A percentile compares a stretch with the other conserved stretches of the same genome.
Conservation (phyloP, 1,284 basidiomycete genomes). For the Schizophyllum commune region DNA sequence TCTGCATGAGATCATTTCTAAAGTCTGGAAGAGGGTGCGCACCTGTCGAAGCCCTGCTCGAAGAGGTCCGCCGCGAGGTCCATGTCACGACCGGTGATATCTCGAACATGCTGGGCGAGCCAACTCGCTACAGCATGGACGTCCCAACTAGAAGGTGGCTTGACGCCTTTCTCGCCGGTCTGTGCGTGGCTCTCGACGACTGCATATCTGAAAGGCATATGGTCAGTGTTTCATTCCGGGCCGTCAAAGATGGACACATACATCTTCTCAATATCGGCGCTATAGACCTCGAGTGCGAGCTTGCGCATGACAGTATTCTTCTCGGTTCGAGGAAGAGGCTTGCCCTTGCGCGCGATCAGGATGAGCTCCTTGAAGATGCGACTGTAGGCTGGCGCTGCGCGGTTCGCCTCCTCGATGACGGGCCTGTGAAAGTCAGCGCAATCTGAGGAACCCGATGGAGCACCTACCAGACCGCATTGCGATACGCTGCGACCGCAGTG, state of each 20-base stretch:
- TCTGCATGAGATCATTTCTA: too few species aligned
- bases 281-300: slow-evolving; percentile 23
- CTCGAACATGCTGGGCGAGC: too few species aligned
- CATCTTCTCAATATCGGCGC: slow-evolving; percentile 27
- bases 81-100: too few species aligned
- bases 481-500: slow-evolving; percentile 21
- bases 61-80: too few species aligned
- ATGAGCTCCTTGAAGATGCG: slow-evolving; percentile 37
- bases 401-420: slow-evolving; percentile 34
- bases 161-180: slow-evolving; percentile 3
- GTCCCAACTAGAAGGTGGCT: too few species aligned
- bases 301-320: slow-evolving; percentile 33
- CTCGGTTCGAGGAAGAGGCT: slow-evolving; percentile 26
- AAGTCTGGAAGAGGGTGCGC: too few species aligned
- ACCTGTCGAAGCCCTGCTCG: too few species aligned
- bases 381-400: slow-evolving; percentile 27
- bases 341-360: slow-evolving; percentile 21
- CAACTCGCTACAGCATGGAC: too few species aligned
- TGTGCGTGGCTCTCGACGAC: slow-evolving; percentile 18
- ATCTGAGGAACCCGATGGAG: neutral
- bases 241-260: slow-evolving; percentile 12
- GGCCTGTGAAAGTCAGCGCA: slow-evolving; percentile 15
- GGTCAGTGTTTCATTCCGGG: neutral
- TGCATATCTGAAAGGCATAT: slow-evolving; percentile 20
- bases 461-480: slow-evolving; percentile 29